Base-by-base conservation (phyloP, 2,329 filamentous ascomycete genomes). In the Xylaria sp. region DNA sequence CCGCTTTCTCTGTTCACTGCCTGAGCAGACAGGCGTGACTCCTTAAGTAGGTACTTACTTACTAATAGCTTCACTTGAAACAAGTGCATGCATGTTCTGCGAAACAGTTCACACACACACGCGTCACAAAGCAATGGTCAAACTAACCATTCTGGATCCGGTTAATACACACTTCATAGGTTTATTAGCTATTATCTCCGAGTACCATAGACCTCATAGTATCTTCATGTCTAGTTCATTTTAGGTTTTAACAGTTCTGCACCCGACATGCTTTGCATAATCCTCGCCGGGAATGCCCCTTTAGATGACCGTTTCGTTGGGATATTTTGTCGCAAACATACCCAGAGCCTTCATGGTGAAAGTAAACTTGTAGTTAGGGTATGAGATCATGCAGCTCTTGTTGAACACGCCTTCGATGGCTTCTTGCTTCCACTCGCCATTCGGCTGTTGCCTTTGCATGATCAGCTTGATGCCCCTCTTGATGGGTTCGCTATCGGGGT, bases 351-450 rank as follows among this genome's bases (percentile, higher is more conserved):
- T 97, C 78, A 98, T 92, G 0, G 95, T 91, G 81, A 98, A 99
- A 67, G 92, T 92, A 79, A 97, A 96, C 84, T 98, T 99, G 85
- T 99, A 99, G 84, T 99, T 99, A 51, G 95, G 95, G 78, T 99
- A 99, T 0, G 93, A 96, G 73, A 99, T 99, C 93, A 98, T 98
- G 85, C 95, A 98, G 76, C 91, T 96, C 84, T 98, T 97, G 82
- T 99, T 99, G 82, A 99, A 99, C 12, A 99, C 96, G 1, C 96
- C 96, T 80, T 99, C 96, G 75, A 99, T 98, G 0, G 92, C 91
- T 81, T 98, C 96, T 79, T 98, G 94, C 73, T 92, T 79, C 96
- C 96, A 99, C 82, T 98, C 94, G 40, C 96, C 96, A 77, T 97
- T 97, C 2, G 84, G 78, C 80, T 93, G 91, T 83, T 99, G 96